Evolutionary conservation across 1,284 basidiomycete species (phyloP).

Genomic region (Ceratobasidium sp.): DNA sequence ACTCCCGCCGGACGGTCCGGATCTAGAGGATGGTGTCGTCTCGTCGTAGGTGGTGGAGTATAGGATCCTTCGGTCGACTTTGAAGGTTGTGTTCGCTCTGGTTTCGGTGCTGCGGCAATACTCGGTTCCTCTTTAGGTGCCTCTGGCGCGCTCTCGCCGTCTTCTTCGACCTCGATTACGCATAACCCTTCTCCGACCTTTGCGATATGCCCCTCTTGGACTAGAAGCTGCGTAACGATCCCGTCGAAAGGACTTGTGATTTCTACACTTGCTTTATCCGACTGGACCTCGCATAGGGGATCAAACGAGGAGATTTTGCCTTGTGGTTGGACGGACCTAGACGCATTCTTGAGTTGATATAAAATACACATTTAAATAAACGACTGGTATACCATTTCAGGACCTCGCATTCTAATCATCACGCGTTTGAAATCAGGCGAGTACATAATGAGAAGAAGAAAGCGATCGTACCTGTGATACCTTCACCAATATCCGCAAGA

Average conservation of each 20-base stretch:
- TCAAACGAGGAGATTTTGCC: constrained; percentile 80
- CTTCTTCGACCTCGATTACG: constrained; percentile 80
- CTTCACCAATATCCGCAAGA: constrained; percentile 95
- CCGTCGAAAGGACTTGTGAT: constrained; percentile 91
- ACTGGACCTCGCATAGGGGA: constrained; percentile 90
- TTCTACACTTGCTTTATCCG: constrained; percentile 94
- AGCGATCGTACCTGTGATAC: constrained; percentile 53
- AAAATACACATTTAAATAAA: constrained; percentile 42
- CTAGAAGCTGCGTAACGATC: constrained; percentile 72
- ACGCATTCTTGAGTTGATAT: background rate
- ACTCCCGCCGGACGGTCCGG: constrained; percentile 54
- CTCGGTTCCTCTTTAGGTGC: background rate
- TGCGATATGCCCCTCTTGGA: constrained; percentile 83
- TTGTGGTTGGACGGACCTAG: constrained; percentile 67
- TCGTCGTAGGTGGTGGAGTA: constrained; percentile 41
- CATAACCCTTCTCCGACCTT: constrained; percentile 88
- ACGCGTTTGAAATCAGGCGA: constrained; percentile 51
- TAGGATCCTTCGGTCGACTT: constrained; percentile 39
- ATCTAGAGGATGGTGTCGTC: constrained; percentile 70
- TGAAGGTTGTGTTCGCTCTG: background rate
- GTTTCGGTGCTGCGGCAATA: constrained; percentile 24
- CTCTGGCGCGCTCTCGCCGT: constrained; percentile 47
- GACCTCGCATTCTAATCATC: constrained; percentile 82
- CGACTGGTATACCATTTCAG: constrained; percentile 72
- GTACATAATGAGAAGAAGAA: background rate